A percentile compares a stretch with the other conserved stretches of the same genome.
Conservation (phyloP, 2,329 filamentous ascomycete genomes). For the Colletotrichum theobromicola region DNA sequence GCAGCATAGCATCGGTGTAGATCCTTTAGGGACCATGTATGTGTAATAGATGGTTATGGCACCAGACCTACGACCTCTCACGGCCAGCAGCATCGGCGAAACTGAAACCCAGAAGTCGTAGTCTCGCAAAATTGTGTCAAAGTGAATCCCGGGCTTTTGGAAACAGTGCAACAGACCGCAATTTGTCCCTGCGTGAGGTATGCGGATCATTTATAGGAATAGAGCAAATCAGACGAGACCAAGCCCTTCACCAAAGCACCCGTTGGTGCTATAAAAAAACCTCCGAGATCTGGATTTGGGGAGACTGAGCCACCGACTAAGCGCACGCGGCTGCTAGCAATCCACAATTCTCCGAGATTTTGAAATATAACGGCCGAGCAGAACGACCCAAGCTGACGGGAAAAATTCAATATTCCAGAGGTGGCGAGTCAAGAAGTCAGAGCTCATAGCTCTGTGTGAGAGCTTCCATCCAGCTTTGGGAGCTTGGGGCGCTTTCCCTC, state of each 20-base stretch:
- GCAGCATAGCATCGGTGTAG: constrained; percentile 14
- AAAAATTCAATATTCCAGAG: neutral
- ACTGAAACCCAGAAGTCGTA: neutral
- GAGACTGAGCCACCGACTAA: neutral
- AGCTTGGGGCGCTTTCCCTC: neutral
- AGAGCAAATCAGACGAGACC: neutral
- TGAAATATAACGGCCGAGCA: neutral
- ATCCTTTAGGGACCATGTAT: neutral
- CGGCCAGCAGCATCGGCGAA: neutral
- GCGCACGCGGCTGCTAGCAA: neutral
- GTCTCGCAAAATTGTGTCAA: neutral
- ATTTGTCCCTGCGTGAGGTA: neutral
- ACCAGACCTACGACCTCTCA: neutral
- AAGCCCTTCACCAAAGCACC: neutral
- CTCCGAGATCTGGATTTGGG: neutral
- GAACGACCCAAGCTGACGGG: neutral
- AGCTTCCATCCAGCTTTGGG: neutral
- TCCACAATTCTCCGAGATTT: neutral
- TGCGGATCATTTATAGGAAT: neutral
- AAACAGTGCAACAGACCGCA: neutral
- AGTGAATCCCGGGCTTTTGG: neutral
- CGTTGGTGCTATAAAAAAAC: neutral
- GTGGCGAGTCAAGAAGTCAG: neutral
- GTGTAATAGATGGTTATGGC: neutral
- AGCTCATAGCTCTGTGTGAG: neutral